Evolutionary conservation across 768 basidiomycete species (phyloP).

Genomic region (Boletus vermiculosoides): DNA sequence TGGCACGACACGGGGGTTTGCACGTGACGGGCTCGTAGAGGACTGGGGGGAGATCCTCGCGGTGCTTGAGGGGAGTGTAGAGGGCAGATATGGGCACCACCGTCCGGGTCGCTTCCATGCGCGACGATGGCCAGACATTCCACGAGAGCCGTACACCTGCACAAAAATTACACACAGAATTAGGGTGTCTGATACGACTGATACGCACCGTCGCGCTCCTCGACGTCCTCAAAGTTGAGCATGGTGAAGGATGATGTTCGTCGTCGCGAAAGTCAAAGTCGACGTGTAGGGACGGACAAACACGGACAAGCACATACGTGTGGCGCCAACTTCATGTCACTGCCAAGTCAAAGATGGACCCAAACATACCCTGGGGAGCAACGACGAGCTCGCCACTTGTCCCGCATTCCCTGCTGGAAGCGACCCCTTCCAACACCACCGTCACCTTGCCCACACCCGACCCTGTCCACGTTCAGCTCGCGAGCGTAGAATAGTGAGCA

Average conservation of each 20-base stretch:
- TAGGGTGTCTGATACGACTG: not conserved
- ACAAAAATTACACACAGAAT: not conserved
- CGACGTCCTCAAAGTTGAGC: slow-evolving; percentile 94
- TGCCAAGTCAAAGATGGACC: not conserved
- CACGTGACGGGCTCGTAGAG: slow-evolving; percentile 98
- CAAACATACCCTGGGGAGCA: too few relatives aligned
- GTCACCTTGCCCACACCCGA: slow-evolving; percentile 32
- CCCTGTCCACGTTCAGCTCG: slow-evolving; percentile 19
- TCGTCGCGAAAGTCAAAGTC: slow-evolving; percentile 25
- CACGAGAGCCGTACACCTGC: slow-evolving; percentile 92
- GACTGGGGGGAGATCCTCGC: slow-evolving; percentile 93
- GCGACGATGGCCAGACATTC: slow-evolving; percentile 98
- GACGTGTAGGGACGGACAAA: slow-evolving; percentile 28
- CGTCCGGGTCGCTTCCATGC: slow-evolving; percentile 96
- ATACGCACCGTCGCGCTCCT: slow-evolving; percentile 87
- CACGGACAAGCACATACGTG: slow-evolving; percentile 16
- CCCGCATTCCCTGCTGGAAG: not conserved
- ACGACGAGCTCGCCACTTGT: not conserved
- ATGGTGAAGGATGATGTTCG: slow-evolving; percentile 39
- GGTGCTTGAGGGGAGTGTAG: slow-evolving; percentile 91
- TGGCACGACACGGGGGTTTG: slow-evolving; percentile 95
- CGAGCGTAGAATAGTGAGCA: slow-evolving; percentile 15
- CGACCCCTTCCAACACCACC: slow-evolving; percentile 22
- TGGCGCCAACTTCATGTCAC: not conserved
- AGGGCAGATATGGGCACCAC: slow-evolving; percentile 98